Evolutionary conservation across 2,329 filamentous ascomycete genomes (phyloP), one percentile per base, ranked within the genome.

Genomic region (Fonsecaea erecta): DNA sequence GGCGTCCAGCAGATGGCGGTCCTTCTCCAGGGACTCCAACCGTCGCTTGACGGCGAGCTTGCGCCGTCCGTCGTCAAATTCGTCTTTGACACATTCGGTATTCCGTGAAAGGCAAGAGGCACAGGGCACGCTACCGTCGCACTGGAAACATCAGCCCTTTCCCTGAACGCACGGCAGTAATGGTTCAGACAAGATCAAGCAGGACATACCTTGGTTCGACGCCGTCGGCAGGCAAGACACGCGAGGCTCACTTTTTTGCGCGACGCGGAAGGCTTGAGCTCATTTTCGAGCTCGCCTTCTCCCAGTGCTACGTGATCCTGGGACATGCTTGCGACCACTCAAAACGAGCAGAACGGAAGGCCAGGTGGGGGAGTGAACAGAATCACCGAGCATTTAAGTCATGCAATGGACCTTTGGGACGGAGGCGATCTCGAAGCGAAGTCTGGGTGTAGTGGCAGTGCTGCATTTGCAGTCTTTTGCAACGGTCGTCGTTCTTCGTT

Each of bases 11-110:
- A 74, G 62, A 3, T 61, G 70, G 68, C 21, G 68, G 62, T 77
- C 76, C 56, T 75, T 76, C 18, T 77, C 73, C 2, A 78, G 61
- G 7, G 76, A 66, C 60, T 77, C 75, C 12, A 78, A 68, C 18
- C 66, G 61, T 4, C 73, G 73, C 34, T 67, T 66, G 40, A 66
- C 59, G 35, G 55, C 66, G 12, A 66, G 63, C 52, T 73, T 73
- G 11, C 73, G 74, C 34, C 73, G 74, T 64, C 72, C 71, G 54
- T 75, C 74, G 52, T 71, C 68, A 63, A 71, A 69, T 61, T 72
- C 72, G 55, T 74, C 70, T 40, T 73, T 71, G 54, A 67, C 35
- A 57, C 73, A 74, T 46, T 71, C 68, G 52, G 73, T 67, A 28
- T 70, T 68, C 46, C 74, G 73, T 1, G 68, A 65, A n/a, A 69